These are phyloP conservation scores for Aspergillus costaricaensis DNA, from an alignment of 2,329 filamentous ascomycete genomes.

Conservation along the genomic window DNA sequence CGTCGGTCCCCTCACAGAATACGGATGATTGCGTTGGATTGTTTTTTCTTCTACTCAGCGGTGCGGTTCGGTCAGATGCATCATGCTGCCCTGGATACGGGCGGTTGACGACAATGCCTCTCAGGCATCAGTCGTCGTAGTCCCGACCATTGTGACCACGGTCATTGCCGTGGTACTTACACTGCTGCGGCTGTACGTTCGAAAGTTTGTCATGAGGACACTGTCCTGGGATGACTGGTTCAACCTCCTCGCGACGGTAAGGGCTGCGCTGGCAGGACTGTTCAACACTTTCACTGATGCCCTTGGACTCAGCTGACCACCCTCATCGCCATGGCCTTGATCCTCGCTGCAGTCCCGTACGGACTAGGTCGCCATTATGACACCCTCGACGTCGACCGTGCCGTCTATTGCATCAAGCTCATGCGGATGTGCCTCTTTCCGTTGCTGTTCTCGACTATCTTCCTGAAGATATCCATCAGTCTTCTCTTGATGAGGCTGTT, in stretches of 20 bases:
- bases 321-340: background rate
- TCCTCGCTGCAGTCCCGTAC: background rate
- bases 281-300: background rate
- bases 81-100: conserved; percentile 3
- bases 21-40: background rate
- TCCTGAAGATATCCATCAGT: conserved; percentile 21
- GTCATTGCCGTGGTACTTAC: conserved; percentile 16
- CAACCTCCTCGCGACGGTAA: conserved; percentile 19
- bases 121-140: conserved; percentile 8
- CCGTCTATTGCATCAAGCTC: conserved; percentile 15
- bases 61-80: background rate
- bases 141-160: conserved; percentile 19
- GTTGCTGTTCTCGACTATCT: conserved; percentile 19
- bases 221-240: conserved; percentile 22
- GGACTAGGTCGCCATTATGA: background rate
- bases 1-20: background rate
- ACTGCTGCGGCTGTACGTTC: conserved; percentile 18
- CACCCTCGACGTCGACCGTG: background rate
- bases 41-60: background rate
- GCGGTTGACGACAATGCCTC: conserved; percentile 10
- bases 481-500: conserved; percentile 20
- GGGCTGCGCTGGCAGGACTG: background rate
- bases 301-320: background rate
- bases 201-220: conserved; percentile 14
- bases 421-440: conserved; percentile 18